These are phyloP conservation scores for Penicillium bialowiezense DNA, from an alignment of 495 filamentous ascomycete species.

Conservation along the genomic window DNA sequence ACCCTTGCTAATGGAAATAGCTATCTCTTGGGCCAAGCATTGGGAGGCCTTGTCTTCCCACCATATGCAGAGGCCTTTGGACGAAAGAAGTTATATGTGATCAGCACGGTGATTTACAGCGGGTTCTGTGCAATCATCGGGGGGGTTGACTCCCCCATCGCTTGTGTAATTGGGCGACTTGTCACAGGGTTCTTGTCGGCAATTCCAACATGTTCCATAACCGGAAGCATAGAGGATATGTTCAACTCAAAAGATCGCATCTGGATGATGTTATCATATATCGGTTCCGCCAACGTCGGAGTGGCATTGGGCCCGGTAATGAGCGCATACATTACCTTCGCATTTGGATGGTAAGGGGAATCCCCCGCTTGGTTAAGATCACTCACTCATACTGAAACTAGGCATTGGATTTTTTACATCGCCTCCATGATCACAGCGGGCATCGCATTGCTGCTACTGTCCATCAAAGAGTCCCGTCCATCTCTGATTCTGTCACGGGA, in stretches of 20 bases:
- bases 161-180: constrained; percentile 33
- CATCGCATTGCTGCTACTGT: constrained; percentile 21
- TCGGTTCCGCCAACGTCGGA: constrained; percentile 28
- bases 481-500: constrained; percentile 24
- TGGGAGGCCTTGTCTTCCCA: constrained; percentile 46
- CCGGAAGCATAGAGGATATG: constrained; percentile 49
- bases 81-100: constrained; percentile 41
- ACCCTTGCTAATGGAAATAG: too few species aligned
- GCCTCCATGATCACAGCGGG: constrained; percentile 18
- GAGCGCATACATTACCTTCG: constrained; percentile 29
- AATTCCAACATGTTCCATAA: constrained; percentile 41
- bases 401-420: constrained; percentile 33
- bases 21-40: too few species aligned
- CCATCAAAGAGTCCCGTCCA: background rate
- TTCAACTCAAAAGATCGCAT: constrained; percentile 34
- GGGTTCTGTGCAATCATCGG: constrained; percentile 39
- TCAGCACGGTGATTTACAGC: constrained; percentile 32
- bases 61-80: constrained; percentile 48
- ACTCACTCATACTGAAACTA: background rate
- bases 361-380: background rate
- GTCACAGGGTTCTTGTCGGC: constrained; percentile 44
- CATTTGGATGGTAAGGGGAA: constrained; percentile 24
- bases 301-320: constrained; percentile 36
- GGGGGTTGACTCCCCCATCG: constrained; percentile 23
- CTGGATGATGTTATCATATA: constrained; percentile 41